These are phyloP conservation scores for Picea abies DNA, from an alignment of 83 land plant genomes.

Conservation along the genomic window DNA sequence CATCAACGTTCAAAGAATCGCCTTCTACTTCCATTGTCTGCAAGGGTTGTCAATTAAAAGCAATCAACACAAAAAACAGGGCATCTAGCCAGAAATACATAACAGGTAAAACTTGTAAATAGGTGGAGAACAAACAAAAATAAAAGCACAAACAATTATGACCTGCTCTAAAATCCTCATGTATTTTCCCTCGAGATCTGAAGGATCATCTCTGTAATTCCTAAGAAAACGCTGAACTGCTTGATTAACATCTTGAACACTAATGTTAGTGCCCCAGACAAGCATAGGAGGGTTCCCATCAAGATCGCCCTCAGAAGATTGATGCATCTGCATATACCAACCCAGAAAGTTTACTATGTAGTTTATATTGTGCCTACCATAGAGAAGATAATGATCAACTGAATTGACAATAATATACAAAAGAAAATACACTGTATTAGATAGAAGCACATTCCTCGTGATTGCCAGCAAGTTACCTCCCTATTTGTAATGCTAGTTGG, in stretches of 20 bases:
- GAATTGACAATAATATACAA: too few relatives aligned
- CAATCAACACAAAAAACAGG: not conserved
- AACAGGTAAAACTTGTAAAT: not conserved
- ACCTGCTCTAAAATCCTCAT: conserved; percentile 62
- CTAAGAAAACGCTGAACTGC: conserved; percentile 77
- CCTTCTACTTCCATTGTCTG: conserved; percentile 77
- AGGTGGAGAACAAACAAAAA: not conserved
- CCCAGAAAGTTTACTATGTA: too few relatives aligned
- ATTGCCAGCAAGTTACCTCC: too few relatives aligned
- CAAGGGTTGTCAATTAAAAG: not conserved
- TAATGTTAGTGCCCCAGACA: conserved; percentile 97
- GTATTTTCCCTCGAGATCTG: conserved; percentile 72
- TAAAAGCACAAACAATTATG: not conserved
- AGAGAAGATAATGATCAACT: too few relatives aligned
- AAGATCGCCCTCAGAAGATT: conserved; percentile 37
- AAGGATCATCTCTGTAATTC: conserved; percentile 52
- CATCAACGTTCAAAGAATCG: conserved; percentile 80
- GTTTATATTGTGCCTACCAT: too few relatives aligned
- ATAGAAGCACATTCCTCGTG: too few relatives aligned
- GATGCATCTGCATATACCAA: not conserved
- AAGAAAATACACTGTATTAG: too few relatives aligned
- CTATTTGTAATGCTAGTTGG: too few relatives aligned
- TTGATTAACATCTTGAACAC: conserved; percentile 82
- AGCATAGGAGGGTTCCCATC: conserved; percentile 58
- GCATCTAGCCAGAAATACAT: not conserved